Percentiles rank a stretch among this genome's conserved stretches.
phyloP scores from a whole-genome alignment of 768 basidiomycete genomes.

The Leccinellum rugosiceps region DNA sequence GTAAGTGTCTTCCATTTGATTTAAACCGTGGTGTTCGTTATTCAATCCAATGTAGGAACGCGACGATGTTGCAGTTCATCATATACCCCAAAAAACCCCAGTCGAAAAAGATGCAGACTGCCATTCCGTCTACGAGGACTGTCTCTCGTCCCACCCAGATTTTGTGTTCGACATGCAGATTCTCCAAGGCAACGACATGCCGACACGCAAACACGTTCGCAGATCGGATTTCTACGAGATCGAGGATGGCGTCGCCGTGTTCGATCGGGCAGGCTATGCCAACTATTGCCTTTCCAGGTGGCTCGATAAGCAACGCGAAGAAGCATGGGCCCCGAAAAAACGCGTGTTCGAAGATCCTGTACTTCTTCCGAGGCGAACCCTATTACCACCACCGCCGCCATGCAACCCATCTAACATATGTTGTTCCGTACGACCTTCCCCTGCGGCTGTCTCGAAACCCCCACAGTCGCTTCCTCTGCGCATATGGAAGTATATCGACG shows the following conservation, averaged over 20 bases:
- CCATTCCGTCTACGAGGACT: conserved; percentile 30
- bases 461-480: conserved; percentile 12
- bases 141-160: conserved; percentile 18
- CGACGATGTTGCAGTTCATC: not conserved
- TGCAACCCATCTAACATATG: not conserved
- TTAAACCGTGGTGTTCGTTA: not conserved
- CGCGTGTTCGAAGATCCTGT: conserved; percentile 22
- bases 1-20: conserved; percentile 10
- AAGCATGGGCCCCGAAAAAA: conserved; percentile 12
- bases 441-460: not conserved
- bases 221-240: conserved; percentile 28
- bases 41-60: conserved; percentile 16
- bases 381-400: conserved; percentile 8
- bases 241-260: conserved; percentile 25
- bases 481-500: conserved; percentile 18
- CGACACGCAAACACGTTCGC: conserved; percentile 4
- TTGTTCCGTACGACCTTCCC: not conserved
- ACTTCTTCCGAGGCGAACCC: conserved; percentile 13
- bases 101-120: conserved; percentile 18
- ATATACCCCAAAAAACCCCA: not conserved
- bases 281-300: conserved; percentile 25
- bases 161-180: conserved; percentile 17
- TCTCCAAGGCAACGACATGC: conserved; percentile 16
- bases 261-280: conserved; percentile 27
- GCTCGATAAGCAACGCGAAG: conserved; percentile 28